Percentiles rank a stretch among this genome's conserved stretches.
Conservation (phyloP, 257 asterid species). For the Solanum habrochaites region DNA sequence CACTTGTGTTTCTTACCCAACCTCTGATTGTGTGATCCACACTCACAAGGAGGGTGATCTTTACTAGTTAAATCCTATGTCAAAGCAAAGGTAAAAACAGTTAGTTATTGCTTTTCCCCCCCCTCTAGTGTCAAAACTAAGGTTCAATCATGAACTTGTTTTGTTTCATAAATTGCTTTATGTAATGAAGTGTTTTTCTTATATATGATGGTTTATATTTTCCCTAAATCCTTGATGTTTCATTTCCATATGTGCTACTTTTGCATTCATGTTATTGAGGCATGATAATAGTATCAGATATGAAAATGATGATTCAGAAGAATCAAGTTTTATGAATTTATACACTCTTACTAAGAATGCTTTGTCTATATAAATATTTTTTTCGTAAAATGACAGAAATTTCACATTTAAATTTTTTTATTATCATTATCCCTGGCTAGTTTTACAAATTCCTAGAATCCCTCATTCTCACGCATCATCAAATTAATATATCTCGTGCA, state of each 20-base stretch:
- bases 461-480: too few relatives aligned
- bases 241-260: not conserved
- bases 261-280: not conserved
- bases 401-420: too few relatives aligned
- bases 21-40: slow-evolving; percentile 67
- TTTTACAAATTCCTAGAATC: too few relatives aligned
- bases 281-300: not conserved
- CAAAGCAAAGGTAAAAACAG: not conserved
- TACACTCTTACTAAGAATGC: not conserved
- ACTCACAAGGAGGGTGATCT: slow-evolving; percentile 74
- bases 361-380: not conserved
- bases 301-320: not conserved
- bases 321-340: too few relatives aligned
- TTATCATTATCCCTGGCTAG: too few relatives aligned
- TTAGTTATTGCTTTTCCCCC: not conserved
- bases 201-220: not conserved
- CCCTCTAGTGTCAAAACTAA: not conserved
- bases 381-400: too few relatives aligned
- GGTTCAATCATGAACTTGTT: not conserved
- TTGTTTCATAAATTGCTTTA: not conserved
- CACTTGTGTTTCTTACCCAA: slow-evolving; percentile 77
- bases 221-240: not conserved
- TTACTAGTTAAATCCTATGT: slow-evolving; percentile 17
- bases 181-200: not conserved
- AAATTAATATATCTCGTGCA: too few relatives aligned